Percentiles rank a stretch among this genome's conserved stretches.
These are phyloP conservation scores for Pugionium dolabratum DNA, from an alignment of 345 rosid species.

Conservation along the genomic window DNA sequence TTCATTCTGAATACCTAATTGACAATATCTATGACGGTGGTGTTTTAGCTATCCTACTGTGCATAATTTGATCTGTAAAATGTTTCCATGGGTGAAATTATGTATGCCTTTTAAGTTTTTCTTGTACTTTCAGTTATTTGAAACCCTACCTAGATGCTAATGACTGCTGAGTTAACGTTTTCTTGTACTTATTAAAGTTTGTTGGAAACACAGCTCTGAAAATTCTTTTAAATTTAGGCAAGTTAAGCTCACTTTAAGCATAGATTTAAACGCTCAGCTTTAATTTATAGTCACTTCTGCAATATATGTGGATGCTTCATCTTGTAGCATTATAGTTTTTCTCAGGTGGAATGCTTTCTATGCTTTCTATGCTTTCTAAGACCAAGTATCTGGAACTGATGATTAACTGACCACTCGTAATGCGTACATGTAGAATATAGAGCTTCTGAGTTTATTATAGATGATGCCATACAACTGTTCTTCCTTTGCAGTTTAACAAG, in stretches of 20 bases:
- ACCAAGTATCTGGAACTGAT: conserved; percentile 4
- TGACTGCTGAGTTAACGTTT: conserved; percentile 16
- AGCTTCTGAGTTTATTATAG: conserved; percentile 16
- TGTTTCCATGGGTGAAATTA: conserved; percentile 19
- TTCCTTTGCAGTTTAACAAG: conserved; percentile 71
- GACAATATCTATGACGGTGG: not conserved
- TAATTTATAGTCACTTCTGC: conserved; percentile 2
- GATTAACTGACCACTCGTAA: conserved; percentile 1
- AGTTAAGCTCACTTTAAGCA: not conserved
- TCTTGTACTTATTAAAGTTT: conserved; percentile 17
- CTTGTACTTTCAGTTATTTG: conserved; percentile 21
- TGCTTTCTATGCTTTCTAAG: not conserved
- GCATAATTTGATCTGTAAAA: not conserved
- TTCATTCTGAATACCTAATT: not conserved
- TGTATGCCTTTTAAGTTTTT: conserved; percentile 24
- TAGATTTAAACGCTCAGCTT: conserved; percentile 5
- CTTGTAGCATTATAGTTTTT: conserved; percentile 1
- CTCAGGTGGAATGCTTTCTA: not conserved
- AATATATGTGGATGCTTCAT: conserved; percentile 6
- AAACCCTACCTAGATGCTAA: not conserved
- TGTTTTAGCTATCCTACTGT: conserved; percentile 1
- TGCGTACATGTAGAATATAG: not conserved
- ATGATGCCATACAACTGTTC: conserved; percentile 12
- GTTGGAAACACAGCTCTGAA: conserved; percentile 21
- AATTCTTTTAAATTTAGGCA: conserved; percentile 1